Percentiles rank a stretch among this genome's conserved stretches.
Conservation (phyloP, 75 land plant genomes). For the Larix kaempferi region DNA sequence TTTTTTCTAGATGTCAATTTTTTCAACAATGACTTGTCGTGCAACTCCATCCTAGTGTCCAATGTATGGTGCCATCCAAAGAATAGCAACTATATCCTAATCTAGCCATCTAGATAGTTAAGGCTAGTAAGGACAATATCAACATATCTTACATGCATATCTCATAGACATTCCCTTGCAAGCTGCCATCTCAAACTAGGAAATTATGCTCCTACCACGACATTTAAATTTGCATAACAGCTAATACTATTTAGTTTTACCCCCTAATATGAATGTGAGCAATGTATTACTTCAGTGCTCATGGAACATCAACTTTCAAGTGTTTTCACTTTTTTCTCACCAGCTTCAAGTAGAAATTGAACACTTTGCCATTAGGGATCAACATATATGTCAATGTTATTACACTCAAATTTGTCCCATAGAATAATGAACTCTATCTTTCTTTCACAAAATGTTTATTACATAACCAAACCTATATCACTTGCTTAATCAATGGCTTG, state of each 20-base stretch:
- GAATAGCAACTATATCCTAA: no score
- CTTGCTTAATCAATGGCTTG: neutral
- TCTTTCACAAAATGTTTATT: neutral
- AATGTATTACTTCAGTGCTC: neutral
- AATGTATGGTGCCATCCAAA: no score
- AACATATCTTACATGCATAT: no score
- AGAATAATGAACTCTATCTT: no score
- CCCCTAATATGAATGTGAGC: neutral
- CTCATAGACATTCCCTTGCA: no score
- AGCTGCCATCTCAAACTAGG: no score
- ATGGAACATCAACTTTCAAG: neutral
- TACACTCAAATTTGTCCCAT: no score
- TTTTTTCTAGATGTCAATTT: no score
- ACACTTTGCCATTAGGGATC: neutral
- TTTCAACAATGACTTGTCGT: no score
- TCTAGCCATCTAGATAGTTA: no score
- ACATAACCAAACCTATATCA: neutral
- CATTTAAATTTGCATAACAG: neutral
- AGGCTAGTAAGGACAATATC: no score
- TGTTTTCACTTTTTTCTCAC: neutral
- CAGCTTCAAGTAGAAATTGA: neutral
- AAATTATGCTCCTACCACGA: neutral
- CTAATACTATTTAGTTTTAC: neutral
- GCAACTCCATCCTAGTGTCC: no score
- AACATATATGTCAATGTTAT: neutral